Conservation (phyloP, 2,329 filamentous ascomycete species). For the Epichloe coenophiala region DNA sequence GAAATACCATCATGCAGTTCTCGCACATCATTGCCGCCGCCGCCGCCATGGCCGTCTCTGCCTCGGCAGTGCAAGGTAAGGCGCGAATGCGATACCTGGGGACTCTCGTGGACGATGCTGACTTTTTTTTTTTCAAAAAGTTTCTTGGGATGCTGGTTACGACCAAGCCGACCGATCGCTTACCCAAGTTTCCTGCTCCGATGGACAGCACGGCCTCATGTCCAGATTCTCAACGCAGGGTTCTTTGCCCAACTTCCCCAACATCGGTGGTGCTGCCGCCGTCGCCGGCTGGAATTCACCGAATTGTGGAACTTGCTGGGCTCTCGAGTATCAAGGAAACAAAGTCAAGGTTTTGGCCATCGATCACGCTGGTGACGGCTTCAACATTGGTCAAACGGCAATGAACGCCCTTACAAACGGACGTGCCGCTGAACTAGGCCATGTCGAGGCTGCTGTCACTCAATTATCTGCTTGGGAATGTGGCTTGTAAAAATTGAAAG, state of each 20-base stretch:
- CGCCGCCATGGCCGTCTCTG: constrained; percentile 22
- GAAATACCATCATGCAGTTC: constrained; percentile 28
- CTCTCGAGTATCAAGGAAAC: constrained; percentile 35
- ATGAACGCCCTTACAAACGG: constrained; percentile 42
- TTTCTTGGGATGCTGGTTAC: constrained; percentile 62
- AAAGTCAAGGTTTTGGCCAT: constrained; percentile 42
- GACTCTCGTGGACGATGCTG: neutral
- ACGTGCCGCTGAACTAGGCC: constrained; percentile 23
- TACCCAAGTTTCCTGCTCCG: constrained; percentile 48
- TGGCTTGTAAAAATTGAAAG: constrained; percentile 15
- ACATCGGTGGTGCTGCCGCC: constrained; percentile 40
- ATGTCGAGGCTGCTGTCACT: constrained; percentile 24
- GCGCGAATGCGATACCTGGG: neutral
- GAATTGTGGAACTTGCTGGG: constrained; percentile 47
- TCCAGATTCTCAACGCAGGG: constrained; percentile 47
- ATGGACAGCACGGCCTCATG: constrained; percentile 53
- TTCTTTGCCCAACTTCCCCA: constrained; percentile 35
- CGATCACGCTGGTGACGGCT: constrained; percentile 34
- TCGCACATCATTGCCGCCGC: constrained; percentile 24
- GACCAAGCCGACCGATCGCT: constrained; percentile 46
- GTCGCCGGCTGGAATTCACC: constrained; percentile 43
- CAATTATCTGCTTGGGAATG: constrained; percentile 33
- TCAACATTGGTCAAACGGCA: constrained; percentile 42
- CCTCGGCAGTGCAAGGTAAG: constrained; percentile 10
- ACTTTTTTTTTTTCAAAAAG: constrained; percentile 15